Percentiles rank a stretch among this genome's conserved stretches.
These are phyloP conservation scores for Chiua virens DNA, from an alignment of 768 basidiomycete genomes.

Conservation along the genomic window DNA sequence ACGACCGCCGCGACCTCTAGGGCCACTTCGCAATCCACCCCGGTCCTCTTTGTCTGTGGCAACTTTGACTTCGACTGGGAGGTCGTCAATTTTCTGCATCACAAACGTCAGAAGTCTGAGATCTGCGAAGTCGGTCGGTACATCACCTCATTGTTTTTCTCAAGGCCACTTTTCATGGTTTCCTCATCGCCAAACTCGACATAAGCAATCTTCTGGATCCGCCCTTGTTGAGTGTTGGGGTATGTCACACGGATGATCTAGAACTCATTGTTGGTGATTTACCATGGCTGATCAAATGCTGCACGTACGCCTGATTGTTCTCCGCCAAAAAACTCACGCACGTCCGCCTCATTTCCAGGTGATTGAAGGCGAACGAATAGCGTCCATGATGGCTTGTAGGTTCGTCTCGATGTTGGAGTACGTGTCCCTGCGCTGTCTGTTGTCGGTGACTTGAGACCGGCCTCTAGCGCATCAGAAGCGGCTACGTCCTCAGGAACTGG, in stretches of 20 bases:
- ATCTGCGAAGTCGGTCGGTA: constrained; percentile 13
- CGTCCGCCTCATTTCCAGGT: constrained; percentile 57
- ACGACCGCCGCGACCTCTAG: constrained; percentile 51
- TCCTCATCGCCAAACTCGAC: constrained; percentile 91
- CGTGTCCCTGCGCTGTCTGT: constrained; percentile 62
- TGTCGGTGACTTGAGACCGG: constrained; percentile 52
- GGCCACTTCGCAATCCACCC: constrained; percentile 47
- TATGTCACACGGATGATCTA: constrained; percentile 72
- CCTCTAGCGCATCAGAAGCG: constrained; percentile 26
- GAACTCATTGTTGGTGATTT: not conserved
- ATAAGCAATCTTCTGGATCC: constrained; percentile 66
- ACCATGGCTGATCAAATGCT: not conserved
- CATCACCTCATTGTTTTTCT: constrained; percentile 67
- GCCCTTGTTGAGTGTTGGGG: constrained; percentile 48
- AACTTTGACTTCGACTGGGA: constrained; percentile 63
- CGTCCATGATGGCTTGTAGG: constrained; percentile 77
- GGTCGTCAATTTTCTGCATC: constrained; percentile 68
- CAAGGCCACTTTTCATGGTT: constrained; percentile 76
- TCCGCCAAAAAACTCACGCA: constrained; percentile 77
- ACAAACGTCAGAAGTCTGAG: constrained; percentile 5
- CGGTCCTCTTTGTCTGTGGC: constrained; percentile 58
- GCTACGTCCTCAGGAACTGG: constrained; percentile 32
- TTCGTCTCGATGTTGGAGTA: constrained; percentile 68
- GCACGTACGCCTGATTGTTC: constrained; percentile 62
- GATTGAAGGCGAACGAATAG: constrained; percentile 72